A percentile compares a stretch with the other conserved stretches of the same genome.
phyloP scores from a whole-genome alignment of 768 basidiomycete genomes.

The Solioccasus polychromus region DNA sequence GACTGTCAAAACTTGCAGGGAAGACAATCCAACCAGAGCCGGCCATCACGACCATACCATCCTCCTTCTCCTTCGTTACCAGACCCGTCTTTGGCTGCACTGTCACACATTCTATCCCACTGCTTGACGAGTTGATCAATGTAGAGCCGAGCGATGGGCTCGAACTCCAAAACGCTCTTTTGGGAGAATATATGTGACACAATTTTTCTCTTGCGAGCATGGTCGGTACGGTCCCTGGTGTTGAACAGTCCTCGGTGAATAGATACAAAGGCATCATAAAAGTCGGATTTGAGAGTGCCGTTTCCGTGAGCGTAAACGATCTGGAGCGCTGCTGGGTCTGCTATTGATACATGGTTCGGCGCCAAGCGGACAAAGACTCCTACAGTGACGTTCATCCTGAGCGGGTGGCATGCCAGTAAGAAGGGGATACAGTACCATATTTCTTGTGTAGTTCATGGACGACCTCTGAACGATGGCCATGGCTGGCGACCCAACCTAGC shows the following conservation, averaged over 20 bases:
- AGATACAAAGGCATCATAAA: conserved; percentile 78
- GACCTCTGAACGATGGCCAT: conserved; percentile 72
- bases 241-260: conserved; percentile 75
- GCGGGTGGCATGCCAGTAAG: background rate
- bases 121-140: conserved; percentile 60
- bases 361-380: conserved; percentile 69
- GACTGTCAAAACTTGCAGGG: conserved; percentile 51
- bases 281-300: conserved; percentile 76
- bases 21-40: conserved; percentile 71
- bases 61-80: conserved; percentile 60
- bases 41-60: conserved; percentile 57
- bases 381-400: conserved; percentile 22
- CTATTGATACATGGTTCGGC: conserved; percentile 74
- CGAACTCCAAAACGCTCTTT: conserved; percentile 84
- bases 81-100: conserved; percentile 51
- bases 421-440: conserved; percentile 50
- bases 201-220: conserved; percentile 89
- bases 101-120: conserved; percentile 69
- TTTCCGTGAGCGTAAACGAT: conserved; percentile 81
- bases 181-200: conserved; percentile 82
- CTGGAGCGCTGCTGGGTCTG: conserved; percentile 73
- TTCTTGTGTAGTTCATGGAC: conserved; percentile 72
- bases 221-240: conserved; percentile 72
- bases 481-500: conserved; percentile 61
- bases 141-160: conserved; percentile 68